Evolutionary conservation across 2,329 filamentous ascomycete genomes (phyloP).

Genomic region (Neopestalotiopsis clavispora): DNA sequence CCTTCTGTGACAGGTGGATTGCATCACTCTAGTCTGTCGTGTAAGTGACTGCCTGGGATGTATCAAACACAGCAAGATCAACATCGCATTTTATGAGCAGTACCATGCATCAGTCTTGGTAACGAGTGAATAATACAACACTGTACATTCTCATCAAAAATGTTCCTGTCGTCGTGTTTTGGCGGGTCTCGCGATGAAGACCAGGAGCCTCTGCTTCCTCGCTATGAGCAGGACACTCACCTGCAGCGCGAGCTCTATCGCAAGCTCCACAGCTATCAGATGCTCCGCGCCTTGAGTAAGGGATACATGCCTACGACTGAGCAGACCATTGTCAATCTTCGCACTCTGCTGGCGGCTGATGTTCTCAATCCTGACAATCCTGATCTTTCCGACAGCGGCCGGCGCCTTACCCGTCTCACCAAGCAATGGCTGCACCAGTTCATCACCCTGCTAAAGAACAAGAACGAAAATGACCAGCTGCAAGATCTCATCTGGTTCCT

Average conservation of each 20-base stretch:
- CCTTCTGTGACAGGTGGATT: constrained; percentile 6
- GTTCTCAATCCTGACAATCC: constrained; percentile 76
- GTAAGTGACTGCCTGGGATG: constrained; percentile 1
- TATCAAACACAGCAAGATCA: neutral
- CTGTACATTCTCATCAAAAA: neutral
- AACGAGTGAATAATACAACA: neutral
- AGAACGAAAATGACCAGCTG: constrained; percentile 83
- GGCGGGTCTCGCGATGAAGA: constrained; percentile 57
- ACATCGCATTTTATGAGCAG: neutral
- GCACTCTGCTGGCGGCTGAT: constrained; percentile 78
- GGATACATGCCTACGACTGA: constrained; percentile 94
- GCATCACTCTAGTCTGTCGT: constrained; percentile 1
- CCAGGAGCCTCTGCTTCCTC: constrained; percentile 79
- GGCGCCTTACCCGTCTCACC: constrained; percentile 71
- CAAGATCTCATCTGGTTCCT: constrained; percentile 93
- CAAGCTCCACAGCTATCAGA: constrained; percentile 93
- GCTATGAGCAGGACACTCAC: constrained; percentile 80
- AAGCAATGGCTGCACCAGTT: constrained; percentile 79
- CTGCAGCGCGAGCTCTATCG: constrained; percentile 80
- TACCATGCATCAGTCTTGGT: neutral
- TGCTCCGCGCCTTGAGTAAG: constrained; percentile 78
- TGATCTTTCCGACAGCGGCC: constrained; percentile 79
- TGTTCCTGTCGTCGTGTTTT: constrained; percentile 66
- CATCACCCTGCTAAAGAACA: constrained; percentile 80
- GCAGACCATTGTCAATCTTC: constrained; percentile 79